Evolutionary conservation across 129 eudicot genomes (phyloP), one percentile per base, ranked within the genome.

Genomic region (Flaveria ramosissima): DNA sequence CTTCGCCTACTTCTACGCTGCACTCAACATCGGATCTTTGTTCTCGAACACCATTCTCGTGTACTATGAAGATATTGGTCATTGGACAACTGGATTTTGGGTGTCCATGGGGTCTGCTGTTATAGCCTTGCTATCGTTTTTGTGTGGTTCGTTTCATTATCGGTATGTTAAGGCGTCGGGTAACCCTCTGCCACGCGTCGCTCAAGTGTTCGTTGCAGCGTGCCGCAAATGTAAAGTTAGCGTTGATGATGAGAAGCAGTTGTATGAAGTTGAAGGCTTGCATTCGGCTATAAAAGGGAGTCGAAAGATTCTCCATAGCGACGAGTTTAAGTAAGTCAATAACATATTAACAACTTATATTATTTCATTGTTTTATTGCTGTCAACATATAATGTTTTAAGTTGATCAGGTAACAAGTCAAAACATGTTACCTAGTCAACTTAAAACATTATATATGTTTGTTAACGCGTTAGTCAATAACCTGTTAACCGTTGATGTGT

Each of bases 281-380:
- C 87, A 88, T 60, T 92, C 98, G 3, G 93, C 90, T 10, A 92
- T 92, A 32, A 92, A 88, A 83, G 96, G 98, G 36, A 88, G 92
- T 27, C 84, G 96, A 47, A 92, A 92, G 84, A 92, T 92, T 50
- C 82, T 71, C 73, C 98, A 92, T 52, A 86, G 81, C 23, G 79
- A 80, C 19, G 86, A 84, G 63, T 89, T 87, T 51, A 72, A 62
- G 97, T 91, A 66, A 83, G 91, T 51, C 30, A 20, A 24, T 15
- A 55, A 21, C 12, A 8, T 11, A 8, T 2, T 10, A 45, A 45
- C 50, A 45, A 45, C 50, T 45, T 45, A 43, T 43, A 43, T 30
- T 30, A 45, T 45, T 11, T 45, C 50, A 11, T 45, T 45, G 9
- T 45, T 45, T 45, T 9, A 45, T 14, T 9, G 6, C 7, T 32